Base-by-base conservation (phyloP, 2,329 filamentous ascomycete species). In the Cladophialophora psammophila region DNA sequence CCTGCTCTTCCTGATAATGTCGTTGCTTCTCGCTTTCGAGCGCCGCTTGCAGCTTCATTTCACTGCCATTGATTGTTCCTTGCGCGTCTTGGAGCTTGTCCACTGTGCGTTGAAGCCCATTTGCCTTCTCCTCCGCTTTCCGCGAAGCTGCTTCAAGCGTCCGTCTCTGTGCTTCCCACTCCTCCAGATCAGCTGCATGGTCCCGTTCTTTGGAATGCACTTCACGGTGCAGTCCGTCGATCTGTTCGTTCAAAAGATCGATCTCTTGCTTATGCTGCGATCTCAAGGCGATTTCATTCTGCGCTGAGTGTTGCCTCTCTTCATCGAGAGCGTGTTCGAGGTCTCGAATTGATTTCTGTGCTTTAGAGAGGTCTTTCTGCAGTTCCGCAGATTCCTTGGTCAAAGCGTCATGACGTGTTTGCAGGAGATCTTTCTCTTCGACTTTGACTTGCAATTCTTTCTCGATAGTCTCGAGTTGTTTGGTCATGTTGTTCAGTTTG, bases 11-110 rank as follows among this genome's bases (percentile, higher is more conserved):
- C 63, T 86, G 87, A 69, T 85, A 85, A 74, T 95, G 89, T 31
- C 91, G 88, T 69, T 92, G 86, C 55, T 86, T 86, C 74, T 94
- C 91, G 73, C 87, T 91, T 69, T 90, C 85, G 12, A 93, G 82
- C 3, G 88, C 87, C 73, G 89, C 85, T 75, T 91, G 87, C 18
- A 93, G 79, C 75, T 85, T 90, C 26, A 82, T 82, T 73, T 93
- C 90, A 75, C 90, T 90, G 69, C 85, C 85, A 20, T 89, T 90
- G 35, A 92, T 79, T 12, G 84, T 87, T 15, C 89, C 88, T 75
- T 92, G 90, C 1, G 85, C 83, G 73, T 90, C 85, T 58, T 90
- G 89, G 36, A 93, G 82, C 71, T 85, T 87, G 69, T 91, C 88
- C 66, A 94, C 88, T 0, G 89, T 91, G 62, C 87, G 85, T 76